Conservation (phyloP, 139 green algal species). For the Desmodesmus armatus region DNA sequence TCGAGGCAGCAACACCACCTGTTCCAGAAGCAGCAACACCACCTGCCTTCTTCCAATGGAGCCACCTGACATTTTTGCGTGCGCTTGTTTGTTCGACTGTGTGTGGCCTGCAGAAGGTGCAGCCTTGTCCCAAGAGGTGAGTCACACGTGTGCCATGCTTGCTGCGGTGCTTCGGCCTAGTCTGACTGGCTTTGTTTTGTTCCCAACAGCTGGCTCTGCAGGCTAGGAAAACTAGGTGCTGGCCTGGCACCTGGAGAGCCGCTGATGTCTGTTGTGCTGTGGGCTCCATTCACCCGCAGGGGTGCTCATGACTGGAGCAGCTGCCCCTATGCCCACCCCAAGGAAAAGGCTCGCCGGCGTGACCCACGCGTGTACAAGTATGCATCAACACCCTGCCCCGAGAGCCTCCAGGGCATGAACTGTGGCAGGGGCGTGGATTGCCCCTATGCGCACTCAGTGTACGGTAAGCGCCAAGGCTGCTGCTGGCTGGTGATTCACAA, state of each 20-base stretch:
- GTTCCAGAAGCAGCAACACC: no score
- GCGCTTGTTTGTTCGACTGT: not conserved
- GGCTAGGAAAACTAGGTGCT: not conserved
- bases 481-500: not conserved
- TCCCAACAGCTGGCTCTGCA: not conserved
- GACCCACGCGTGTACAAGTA: slow-evolving; percentile 42
- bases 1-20: no score
- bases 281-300: no score
- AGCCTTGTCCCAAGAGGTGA: slow-evolving; percentile 25
- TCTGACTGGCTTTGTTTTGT: no score
- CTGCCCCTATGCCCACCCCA: slow-evolving; percentile 44
- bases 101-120: slow-evolving; percentile 41
- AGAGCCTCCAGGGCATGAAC: slow-evolving; percentile 19
- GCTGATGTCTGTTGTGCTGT: not conserved
- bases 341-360: slow-evolving; percentile 42
- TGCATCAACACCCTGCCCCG: slow-evolving; percentile 24
- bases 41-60: no score
- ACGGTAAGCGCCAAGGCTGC: slow-evolving; percentile 56
- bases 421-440: slow-evolving; percentile 70
- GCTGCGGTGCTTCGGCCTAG: not conserved
- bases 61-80: not conserved
- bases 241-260: not conserved
- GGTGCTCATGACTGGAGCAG: slow-evolving; percentile 33
- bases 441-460: slow-evolving; percentile 79
- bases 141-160: not conserved